phyloP scores from a whole-genome alignment of 306 rosid species.

The Herpetospermum pedunculosum region DNA sequence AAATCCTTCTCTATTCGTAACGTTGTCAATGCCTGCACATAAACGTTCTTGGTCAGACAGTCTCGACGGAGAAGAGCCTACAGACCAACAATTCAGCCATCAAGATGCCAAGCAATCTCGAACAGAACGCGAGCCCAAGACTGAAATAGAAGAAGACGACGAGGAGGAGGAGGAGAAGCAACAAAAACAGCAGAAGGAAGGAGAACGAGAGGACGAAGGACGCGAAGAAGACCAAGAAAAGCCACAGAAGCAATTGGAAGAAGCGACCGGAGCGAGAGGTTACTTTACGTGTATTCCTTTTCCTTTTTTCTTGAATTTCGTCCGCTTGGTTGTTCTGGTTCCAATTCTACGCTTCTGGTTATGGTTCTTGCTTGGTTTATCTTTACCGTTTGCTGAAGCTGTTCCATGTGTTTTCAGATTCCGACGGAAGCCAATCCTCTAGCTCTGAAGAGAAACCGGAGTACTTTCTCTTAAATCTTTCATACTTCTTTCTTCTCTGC shows the following conservation, averaged over 20 bases:
- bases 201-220: background rate
- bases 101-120: constrained; percentile 50
- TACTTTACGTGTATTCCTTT: constrained; percentile 25
- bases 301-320: background rate
- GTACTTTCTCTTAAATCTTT: constrained; percentile 27
- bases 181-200: background rate
- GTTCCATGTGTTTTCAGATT: constrained; percentile 43
- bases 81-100: constrained; percentile 15
- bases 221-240: constrained; percentile 8
- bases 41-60: constrained; percentile 54
- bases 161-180: constrained; percentile 6
- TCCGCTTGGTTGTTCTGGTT: background rate
- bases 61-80: constrained; percentile 34
- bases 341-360: constrained; percentile 17
- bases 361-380: constrained; percentile 22
- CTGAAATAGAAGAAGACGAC: constrained; percentile 12
- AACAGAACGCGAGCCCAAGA: constrained; percentile 17
- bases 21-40: constrained; percentile 80
- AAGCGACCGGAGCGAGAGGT: constrained; percentile 36
- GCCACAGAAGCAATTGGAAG: background rate
- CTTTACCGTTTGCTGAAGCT: constrained; percentile 29
- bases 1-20: background rate
- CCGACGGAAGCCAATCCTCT: constrained; percentile 57
- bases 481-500: constrained; percentile 7
- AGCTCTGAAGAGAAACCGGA: constrained; percentile 48